These are phyloP conservation scores for Nicotiana rustica DNA, from an alignment of 305 asterid genomes.

Conservation along the genomic window DNA sequence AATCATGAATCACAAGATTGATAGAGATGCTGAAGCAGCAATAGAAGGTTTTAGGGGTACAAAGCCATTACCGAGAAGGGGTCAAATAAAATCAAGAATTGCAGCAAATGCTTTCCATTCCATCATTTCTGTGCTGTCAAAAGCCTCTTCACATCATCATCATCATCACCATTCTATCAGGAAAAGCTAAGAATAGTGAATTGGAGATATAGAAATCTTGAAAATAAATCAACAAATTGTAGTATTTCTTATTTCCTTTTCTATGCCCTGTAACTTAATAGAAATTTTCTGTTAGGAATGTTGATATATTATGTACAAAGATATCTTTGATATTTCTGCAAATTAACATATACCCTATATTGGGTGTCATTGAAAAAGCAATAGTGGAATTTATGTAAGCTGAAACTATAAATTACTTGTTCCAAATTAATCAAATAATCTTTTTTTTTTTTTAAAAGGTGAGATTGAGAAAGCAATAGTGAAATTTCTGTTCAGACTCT, in stretches of 20 bases:
- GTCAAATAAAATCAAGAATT: slow-evolving; percentile 51
- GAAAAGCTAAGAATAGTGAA: neutral
- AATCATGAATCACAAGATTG: slow-evolving; percentile 38
- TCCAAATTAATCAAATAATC: neutral
- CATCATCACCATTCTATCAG: slow-evolving; percentile 27
- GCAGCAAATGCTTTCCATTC: slow-evolving; percentile 48
- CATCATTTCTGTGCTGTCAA: slow-evolving; percentile 42
- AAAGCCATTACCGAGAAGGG: slow-evolving; percentile 47
- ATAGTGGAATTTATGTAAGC: neutral
- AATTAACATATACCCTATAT: neutral
- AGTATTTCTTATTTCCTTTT: neutral
- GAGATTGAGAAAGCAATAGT: too few relatives aligned
- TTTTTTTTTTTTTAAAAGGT: too few relatives aligned
- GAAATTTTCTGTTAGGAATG: neutral
- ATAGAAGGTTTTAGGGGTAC: slow-evolving; percentile 35
- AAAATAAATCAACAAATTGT: neutral
- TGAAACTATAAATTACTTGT: neutral
- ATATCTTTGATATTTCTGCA: neutral
- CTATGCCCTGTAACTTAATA: neutral
- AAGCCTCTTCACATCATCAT: slow-evolving; percentile 43
- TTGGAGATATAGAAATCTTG: slow-evolving; percentile 3
- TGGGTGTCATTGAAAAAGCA: too few relatives aligned
- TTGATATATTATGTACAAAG: neutral
- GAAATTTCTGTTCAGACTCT: too few relatives aligned
- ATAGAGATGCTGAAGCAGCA: slow-evolving; percentile 38